Evolutionary conservation across 257 asterid species (phyloP).

Genomic region (Solanum microdontum): DNA sequence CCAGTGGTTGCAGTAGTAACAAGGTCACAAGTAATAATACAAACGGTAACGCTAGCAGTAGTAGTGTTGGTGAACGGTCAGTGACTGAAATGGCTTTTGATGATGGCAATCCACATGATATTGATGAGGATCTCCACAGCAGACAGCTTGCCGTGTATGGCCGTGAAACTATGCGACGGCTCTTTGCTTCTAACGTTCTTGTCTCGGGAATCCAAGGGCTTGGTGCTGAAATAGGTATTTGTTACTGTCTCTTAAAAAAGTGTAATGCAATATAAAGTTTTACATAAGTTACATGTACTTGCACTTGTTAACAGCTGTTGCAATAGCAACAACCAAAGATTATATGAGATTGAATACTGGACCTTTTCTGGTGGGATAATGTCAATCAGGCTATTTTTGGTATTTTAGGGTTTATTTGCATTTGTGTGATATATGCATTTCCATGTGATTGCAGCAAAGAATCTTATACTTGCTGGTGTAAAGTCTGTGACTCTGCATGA

Average conservation of each 20-base stretch:
- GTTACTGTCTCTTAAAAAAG: neutral
- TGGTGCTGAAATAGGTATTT: slow-evolving; percentile 77
- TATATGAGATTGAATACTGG: neutral
- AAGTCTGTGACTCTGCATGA: slow-evolving; percentile 91
- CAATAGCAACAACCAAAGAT: neutral
- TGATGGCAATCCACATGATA: slow-evolving; percentile 65
- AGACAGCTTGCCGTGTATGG: slow-evolving; percentile 94
- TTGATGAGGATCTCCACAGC: slow-evolving; percentile 97
- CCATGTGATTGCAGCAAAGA: slow-evolving; percentile 57
- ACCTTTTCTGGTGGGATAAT: neutral
- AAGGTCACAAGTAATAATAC: slow-evolving; percentile 15
- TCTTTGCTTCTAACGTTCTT: slow-evolving; percentile 79
- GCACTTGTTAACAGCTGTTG: neutral
- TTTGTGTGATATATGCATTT: slow-evolving; percentile 7
- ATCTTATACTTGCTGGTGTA: slow-evolving; percentile 88
- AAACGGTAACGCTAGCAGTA: slow-evolving; percentile 24
- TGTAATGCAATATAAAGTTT: neutral
- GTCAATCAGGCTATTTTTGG: neutral
- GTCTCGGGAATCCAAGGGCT: slow-evolving; percentile 92
- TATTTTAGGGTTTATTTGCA: neutral
- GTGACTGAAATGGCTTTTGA: slow-evolving; percentile 76
- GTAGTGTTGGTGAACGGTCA: slow-evolving; percentile 23
- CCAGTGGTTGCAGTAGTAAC: slow-evolving; percentile 12
- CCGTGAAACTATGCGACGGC: slow-evolving; percentile 85
- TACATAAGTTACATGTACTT: neutral